A percentile compares a stretch with the other conserved stretches of the same genome.
phyloP scores from a whole-genome alignment of 73 alveolate genomes.

The Tetrahymena thermophila region DNA sequence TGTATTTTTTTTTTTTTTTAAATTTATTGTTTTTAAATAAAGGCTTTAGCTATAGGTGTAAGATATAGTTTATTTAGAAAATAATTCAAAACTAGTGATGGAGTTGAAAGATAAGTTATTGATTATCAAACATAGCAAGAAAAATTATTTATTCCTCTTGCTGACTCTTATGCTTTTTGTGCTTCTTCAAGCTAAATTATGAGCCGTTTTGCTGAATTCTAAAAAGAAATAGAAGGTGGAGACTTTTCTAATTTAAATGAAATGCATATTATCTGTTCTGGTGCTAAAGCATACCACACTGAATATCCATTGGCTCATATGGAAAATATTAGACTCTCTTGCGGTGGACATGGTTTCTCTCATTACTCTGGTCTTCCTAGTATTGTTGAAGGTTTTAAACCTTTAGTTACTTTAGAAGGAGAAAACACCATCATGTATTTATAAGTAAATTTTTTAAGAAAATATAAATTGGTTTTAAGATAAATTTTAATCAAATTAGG shows the following conservation, averaged over 20 bases:
- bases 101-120: constrained; percentile 55
- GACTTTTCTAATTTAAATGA: constrained; percentile 26
- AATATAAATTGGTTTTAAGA: too few relatives aligned
- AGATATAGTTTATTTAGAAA: constrained; percentile 71
- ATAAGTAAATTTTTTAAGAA: neutral
- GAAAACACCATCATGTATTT: constrained; percentile 17
- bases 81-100: constrained; percentile 56
- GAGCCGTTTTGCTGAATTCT: constrained; percentile 27
- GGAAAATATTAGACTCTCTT: constrained; percentile 58
- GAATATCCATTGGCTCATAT: constrained; percentile 51
- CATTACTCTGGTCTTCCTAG: constrained; percentile 59
- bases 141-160: constrained; percentile 55
- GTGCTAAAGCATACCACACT: constrained; percentile 55
- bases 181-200: constrained; percentile 30
- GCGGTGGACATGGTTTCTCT: constrained; percentile 88
- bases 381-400: constrained; percentile 15
- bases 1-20: too few relatives aligned
- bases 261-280: constrained; percentile 51
- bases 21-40: neutral
- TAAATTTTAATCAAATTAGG: neutral
- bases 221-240: constrained; percentile 44
- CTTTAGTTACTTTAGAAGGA: constrained; percentile 40
- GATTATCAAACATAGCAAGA: constrained; percentile 71
- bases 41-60: constrained; percentile 55
- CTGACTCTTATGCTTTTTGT: constrained; percentile 41